Evolutionary conservation across 2,329 filamentous ascomycete species (phyloP).

Genomic region (Hymenoscyphus scutula): DNA sequence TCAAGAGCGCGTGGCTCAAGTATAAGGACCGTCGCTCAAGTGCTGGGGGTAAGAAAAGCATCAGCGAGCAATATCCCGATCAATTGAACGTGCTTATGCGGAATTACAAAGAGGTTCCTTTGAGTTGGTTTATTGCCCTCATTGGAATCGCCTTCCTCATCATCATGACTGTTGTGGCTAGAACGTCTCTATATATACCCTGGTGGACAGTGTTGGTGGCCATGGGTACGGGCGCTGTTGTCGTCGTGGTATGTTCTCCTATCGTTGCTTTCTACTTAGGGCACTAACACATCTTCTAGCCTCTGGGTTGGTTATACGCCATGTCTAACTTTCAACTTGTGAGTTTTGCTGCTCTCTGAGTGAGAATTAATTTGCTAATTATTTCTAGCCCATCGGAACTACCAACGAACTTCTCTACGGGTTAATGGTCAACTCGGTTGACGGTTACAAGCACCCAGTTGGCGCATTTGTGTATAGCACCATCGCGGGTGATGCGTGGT

Average conservation of each 20-base stretch:
- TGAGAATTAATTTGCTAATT: conserved; percentile 5
- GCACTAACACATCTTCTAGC: conserved; percentile 30
- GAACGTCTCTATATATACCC: conserved; percentile 55
- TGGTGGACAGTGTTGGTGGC: conserved; percentile 60
- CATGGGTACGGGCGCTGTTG: conserved; percentile 51
- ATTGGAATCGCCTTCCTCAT: conserved; percentile 49
- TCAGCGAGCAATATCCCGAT: conserved; percentile 57
- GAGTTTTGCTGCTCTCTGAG: background rate
- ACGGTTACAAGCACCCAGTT: conserved; percentile 52
- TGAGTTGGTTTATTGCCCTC: conserved; percentile 55
- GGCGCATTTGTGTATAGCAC: conserved; percentile 57
- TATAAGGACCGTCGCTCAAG: conserved; percentile 40
- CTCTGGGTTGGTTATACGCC: conserved; percentile 58
- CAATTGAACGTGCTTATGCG: conserved; percentile 58
- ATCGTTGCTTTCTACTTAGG: too few species aligned
- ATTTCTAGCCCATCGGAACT: conserved; percentile 50
- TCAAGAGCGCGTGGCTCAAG: conserved; percentile 46
- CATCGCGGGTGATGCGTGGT: conserved; percentile 62
- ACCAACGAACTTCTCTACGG: conserved; percentile 61
- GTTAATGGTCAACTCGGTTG: conserved; percentile 54
- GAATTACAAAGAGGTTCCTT: conserved; percentile 55
- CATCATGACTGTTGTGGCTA: conserved; percentile 50
- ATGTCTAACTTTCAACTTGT: conserved; percentile 52
- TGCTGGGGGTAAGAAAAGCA: conserved; percentile 32
- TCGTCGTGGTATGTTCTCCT: conserved; percentile 43